Base-by-base conservation (phyloP, 345 rosid genomes). In the Arabis alpina region DNA sequence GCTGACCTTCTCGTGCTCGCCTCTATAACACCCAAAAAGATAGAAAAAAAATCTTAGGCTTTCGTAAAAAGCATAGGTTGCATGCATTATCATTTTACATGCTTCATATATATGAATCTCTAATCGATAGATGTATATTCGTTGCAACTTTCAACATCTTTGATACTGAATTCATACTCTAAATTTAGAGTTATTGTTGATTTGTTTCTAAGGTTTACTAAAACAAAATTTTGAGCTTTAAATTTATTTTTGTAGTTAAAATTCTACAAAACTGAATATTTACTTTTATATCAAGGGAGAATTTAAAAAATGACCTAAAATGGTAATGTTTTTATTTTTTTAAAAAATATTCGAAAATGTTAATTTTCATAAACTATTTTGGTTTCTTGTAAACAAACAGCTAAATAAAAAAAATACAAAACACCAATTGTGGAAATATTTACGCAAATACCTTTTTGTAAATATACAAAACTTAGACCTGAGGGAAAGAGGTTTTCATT, bases 1-100 rank as follows among this genome's bases (percentile, higher is more conserved):
- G 15, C 48, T 55, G 79, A 76, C 41, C 79, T 69, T 54, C 75
- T 76, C 10, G 48, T 76, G 4, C 54, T 15, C 6, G 10, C 24
- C 61, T 76, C 79, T 76, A 54, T 14, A 47, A 62, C 40, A 68
- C 27, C 58, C 39, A 37, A 61, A 19, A 28, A 28, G 32, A 19
- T 0, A 57, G 48, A 61, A 41, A 3, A 65, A 58, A 49, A 16
- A 5, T 7, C 2, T 51, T 10, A 58, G 61, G 9, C 47, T 32
- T 50, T 50, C 24, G 27, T 32, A 41, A 19, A 39, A 5, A 13
- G 48, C 65, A 58, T 14, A 58, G 3, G 12, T 16, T 43, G 23
- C 23, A n/a, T 51, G 65, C 51, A 41, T 23, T 12, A 43, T n/a
- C 40, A 54, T 11, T 23, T 41, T 3, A 41, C 13, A 14, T 61